phyloP scores from a whole-genome alignment of 2,329 filamentous ascomycete genomes.

The Hymenoscyphus linearis region DNA sequence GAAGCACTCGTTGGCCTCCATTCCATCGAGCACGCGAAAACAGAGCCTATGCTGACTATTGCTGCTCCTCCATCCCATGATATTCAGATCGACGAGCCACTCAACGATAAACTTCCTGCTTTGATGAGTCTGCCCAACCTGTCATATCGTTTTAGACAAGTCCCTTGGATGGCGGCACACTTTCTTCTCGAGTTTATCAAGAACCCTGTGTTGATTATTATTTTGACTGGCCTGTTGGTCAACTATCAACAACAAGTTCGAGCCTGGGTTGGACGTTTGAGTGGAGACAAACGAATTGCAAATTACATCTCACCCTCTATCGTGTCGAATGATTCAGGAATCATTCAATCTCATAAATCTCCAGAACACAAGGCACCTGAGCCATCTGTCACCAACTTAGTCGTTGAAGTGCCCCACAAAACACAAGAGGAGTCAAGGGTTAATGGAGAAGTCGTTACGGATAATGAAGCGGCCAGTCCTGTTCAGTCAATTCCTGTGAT shows the following conservation, averaged over 20 bases:
- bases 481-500: constrained; percentile 19
- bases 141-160: constrained; percentile 44
- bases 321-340: background rate
- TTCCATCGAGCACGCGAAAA: constrained; percentile 45
- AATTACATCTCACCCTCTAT: constrained; percentile 18
- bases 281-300: constrained; percentile 20
- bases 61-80: constrained; percentile 32
- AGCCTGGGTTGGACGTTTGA: constrained; percentile 31
- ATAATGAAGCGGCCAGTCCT: background rate
- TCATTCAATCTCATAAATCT: constrained; percentile 5
- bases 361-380: constrained; percentile 12
- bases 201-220: constrained; percentile 39
- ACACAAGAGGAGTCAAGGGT: constrained; percentile 2
- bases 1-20: constrained; percentile 69
- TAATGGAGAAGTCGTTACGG: background rate
- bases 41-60: constrained; percentile 42
- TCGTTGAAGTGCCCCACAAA: constrained; percentile 2
- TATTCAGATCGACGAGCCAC: constrained; percentile 26
- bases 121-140: constrained; percentile 38
- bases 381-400: constrained; percentile 4
- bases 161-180: constrained; percentile 46
- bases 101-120: constrained; percentile 18
- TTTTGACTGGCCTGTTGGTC: constrained; percentile 33
- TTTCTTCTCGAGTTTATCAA: constrained; percentile 50
- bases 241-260: constrained; percentile 24